Percentiles rank a stretch among this genome's conserved stretches.
phyloP scores from a whole-genome alignment of 2,329 filamentous ascomycete species.

The Byssochlamys sp. region DNA sequence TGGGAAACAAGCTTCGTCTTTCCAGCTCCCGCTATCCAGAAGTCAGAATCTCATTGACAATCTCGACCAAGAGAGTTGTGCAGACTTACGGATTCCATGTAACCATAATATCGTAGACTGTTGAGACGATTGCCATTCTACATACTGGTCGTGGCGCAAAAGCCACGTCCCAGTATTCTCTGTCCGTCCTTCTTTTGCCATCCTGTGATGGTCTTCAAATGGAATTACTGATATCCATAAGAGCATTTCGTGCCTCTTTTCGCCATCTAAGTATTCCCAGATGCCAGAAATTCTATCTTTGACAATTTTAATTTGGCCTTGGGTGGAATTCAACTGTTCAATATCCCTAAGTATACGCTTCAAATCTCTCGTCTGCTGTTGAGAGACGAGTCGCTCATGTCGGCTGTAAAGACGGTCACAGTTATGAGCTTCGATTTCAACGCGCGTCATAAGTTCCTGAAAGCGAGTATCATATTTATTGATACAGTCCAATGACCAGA shows the following conservation, averaged over 20 bases:
- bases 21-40: constrained; percentile 6
- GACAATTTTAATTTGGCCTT: too few species aligned
- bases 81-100: constrained; percentile 15
- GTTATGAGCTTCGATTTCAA: constrained; percentile 4
- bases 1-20: constrained; percentile 8
- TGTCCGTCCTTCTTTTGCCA: constrained; percentile 6
- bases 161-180: constrained; percentile 13
- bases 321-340: too few species aligned
- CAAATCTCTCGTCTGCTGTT: constrained; percentile 2
- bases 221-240: constrained; percentile 17
- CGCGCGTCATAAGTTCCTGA: constrained; percentile 5
- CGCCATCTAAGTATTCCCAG: too few species aligned
- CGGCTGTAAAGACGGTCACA: constrained; percentile 2
- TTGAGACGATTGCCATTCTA: constrained; percentile 10
- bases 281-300: too few species aligned
- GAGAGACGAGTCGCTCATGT: not conserved
- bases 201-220: constrained; percentile 11
- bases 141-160: constrained; percentile 6
- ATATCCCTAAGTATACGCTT: too few species aligned
- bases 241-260: constrained; percentile 7
- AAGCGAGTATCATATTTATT: constrained; percentile 3
- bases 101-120: constrained; percentile 13
- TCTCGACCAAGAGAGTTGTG: not conserved
- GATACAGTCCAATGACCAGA: constrained; percentile 2
- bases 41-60: too few species aligned